phyloP scores from a whole-genome alignment of 148 eudicot species.

The Beta vulgaris region DNA sequence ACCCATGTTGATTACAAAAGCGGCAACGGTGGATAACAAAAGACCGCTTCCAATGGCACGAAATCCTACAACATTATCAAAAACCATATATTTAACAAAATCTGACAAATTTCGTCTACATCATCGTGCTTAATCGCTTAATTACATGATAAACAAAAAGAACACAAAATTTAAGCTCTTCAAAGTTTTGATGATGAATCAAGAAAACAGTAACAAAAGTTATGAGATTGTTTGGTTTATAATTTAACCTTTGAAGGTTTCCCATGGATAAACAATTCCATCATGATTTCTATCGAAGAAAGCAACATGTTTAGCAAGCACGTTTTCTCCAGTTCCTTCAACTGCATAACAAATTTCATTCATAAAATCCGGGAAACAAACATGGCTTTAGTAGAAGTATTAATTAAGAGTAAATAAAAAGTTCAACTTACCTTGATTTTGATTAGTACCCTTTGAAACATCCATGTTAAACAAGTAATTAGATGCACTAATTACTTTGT shows the following conservation, averaged over 20 bases:
- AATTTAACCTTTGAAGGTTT: constrained; percentile 65
- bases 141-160: too few relatives aligned
- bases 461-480: background rate
- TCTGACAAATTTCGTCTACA: too few relatives aligned
- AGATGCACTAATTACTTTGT: too few relatives aligned
- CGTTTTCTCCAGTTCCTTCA: constrained; percentile 33
- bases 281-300: constrained; percentile 82
- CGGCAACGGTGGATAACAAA: constrained; percentile 44
- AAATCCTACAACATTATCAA: constrained; percentile 49
- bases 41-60: constrained; percentile 63
- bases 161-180: too few relatives aligned
- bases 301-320: constrained; percentile 56
- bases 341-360: background rate
- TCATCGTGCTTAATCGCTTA: too few relatives aligned
- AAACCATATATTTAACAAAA: too few relatives aligned
- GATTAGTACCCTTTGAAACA: background rate
- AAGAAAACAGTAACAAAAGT: background rate
- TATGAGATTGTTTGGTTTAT: background rate
- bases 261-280: constrained; percentile 69
- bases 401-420: too few relatives aligned
- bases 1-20: constrained; percentile 47
- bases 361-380: background rate
- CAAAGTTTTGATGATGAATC: too few relatives aligned
- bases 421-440: background rate
- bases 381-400: too few relatives aligned